A percentile compares a stretch with the other conserved stretches of the same genome.
These are phyloP conservation scores for Exserohilum rostratum DNA, from an alignment of 2,329 filamentous ascomycete genomes.

Conservation along the genomic window DNA sequence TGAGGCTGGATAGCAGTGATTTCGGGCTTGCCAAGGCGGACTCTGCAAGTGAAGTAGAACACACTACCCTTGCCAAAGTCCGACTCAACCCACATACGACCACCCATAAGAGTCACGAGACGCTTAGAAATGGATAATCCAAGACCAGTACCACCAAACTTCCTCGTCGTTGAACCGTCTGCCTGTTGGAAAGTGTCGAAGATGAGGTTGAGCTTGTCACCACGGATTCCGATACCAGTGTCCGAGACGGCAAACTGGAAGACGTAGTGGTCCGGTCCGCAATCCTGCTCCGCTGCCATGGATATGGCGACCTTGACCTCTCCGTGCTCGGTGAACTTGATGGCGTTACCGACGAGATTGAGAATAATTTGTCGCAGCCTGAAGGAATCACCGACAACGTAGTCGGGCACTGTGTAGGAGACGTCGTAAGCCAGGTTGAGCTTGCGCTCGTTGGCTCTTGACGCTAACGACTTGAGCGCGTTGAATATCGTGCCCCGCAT, in stretches of 20 bases:
- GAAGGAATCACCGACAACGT: slow-evolving; percentile 96
- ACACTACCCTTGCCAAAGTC: slow-evolving; percentile 88
- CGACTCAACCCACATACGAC: slow-evolving; percentile 94
- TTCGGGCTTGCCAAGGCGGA: slow-evolving; percentile 82
- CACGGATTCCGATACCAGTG: slow-evolving; percentile 94
- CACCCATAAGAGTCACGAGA: slow-evolving; percentile 93
- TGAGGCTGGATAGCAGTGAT: slow-evolving; percentile 79
- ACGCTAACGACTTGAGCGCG: slow-evolving; percentile 92
- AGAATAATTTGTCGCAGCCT: slow-evolving; percentile 94
- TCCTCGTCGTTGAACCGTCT: slow-evolving; percentile 92
- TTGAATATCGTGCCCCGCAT: slow-evolving; percentile 95
- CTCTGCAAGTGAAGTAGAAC: slow-evolving; percentile 95
- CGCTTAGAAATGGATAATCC: slow-evolving; percentile 95
- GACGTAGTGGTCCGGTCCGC: slow-evolving; percentile 77
- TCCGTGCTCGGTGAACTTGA: slow-evolving; percentile 98
- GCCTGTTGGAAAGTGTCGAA: slow-evolving; percentile 99
- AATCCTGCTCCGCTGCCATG: slow-evolving; percentile 69
- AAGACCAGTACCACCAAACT: slow-evolving; percentile 93
- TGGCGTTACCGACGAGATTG: slow-evolving; percentile 96
- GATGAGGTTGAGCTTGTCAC: slow-evolving; percentile 94
- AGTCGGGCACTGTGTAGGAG: slow-evolving; percentile 90
- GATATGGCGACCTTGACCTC: slow-evolving; percentile 95
- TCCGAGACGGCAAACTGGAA: slow-evolving; percentile 96
- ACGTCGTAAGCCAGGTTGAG: slow-evolving; percentile 92
- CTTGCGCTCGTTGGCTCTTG: slow-evolving; percentile 95